phyloP scores from a whole-genome alignment of 768 basidiomycete genomes.

The Suillus luteus region DNA sequence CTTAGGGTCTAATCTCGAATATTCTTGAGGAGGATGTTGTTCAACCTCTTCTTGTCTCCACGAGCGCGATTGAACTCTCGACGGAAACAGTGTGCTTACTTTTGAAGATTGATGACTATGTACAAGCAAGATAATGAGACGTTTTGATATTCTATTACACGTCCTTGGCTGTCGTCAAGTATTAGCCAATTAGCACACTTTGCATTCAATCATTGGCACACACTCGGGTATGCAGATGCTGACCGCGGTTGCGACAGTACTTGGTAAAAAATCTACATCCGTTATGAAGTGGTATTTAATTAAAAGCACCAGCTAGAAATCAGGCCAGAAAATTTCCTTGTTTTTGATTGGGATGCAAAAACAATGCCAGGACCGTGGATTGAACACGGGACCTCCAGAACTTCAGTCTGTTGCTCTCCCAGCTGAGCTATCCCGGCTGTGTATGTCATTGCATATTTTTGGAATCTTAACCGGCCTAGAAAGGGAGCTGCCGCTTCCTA shows the following conservation, averaged over 20 bases:
- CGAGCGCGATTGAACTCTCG: slow-evolving; percentile 91
- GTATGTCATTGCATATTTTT: background rate
- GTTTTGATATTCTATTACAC: slow-evolving; percentile 1
- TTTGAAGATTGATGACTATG: slow-evolving; percentile 94
- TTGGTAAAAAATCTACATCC: background rate
- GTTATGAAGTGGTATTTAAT: background rate
- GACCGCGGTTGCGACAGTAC: background rate
- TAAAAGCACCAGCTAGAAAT: background rate
- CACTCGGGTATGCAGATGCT: background rate
- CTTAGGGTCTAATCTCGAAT: slow-evolving; percentile 92
- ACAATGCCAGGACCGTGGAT: slow-evolving; percentile 72
- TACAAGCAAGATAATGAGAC: slow-evolving; percentile 62
- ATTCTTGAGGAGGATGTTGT: slow-evolving; percentile 97
- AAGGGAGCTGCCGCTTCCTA: background rate
- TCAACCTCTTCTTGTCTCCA: slow-evolving; percentile 92
- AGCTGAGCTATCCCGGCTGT: slow-evolving; percentile 69
- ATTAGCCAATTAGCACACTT: background rate
- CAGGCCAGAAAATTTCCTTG: background rate
- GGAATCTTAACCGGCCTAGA: background rate
- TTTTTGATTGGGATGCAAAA: slow-evolving; percentile 19
- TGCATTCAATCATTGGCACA: background rate
- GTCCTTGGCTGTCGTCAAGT: background rate
- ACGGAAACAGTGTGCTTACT: slow-evolving; percentile 98
- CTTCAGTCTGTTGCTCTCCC: slow-evolving; percentile 80
- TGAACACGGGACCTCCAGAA: slow-evolving; percentile 74